Conservation (phyloP, 148 eudicot species). For the Vaccinium corymbosum region DNA sequence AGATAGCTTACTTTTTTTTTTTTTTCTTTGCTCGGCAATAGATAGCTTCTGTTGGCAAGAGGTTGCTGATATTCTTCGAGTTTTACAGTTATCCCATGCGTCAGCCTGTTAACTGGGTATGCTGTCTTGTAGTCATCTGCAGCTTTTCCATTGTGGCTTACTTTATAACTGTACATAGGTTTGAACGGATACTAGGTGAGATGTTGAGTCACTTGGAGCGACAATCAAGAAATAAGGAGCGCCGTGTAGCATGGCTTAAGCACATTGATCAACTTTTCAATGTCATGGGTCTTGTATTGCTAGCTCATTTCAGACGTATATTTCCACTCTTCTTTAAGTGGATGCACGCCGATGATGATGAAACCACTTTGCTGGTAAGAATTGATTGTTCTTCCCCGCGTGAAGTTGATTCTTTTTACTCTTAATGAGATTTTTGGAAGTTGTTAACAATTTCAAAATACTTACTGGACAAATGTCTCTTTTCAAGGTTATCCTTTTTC, state of each 20-base stretch:
- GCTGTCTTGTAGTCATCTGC: neutral
- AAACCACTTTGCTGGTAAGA: slow-evolving; percentile 76
- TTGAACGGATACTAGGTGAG: slow-evolving; percentile 79
- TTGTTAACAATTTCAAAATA: neutral
- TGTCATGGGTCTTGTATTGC: slow-evolving; percentile 64
- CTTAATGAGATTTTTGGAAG: neutral
- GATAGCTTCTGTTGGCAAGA: neutral
- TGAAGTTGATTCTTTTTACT: slow-evolving; percentile 1
- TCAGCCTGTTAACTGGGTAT: neutral
- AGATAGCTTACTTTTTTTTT: neutral
- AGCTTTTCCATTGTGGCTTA: slow-evolving; percentile 1
- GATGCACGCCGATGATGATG: slow-evolving; percentile 97
- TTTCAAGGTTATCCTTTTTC: neutral
- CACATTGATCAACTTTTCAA: slow-evolving; percentile 62
- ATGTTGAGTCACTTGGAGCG: slow-evolving; percentile 94
- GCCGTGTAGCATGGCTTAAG: slow-evolving; percentile 80
- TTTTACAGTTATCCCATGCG: neutral
- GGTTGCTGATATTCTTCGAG: neutral
- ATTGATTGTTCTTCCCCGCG: neutral
- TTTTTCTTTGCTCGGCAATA: neutral
- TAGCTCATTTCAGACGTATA: slow-evolving; percentile 84
- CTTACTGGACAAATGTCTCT: neutral
- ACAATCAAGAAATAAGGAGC: slow-evolving; percentile 81
- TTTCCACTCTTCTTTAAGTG: slow-evolving; percentile 91
- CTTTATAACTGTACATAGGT: slow-evolving; percentile 46